Evolutionary conservation across 768 basidiomycete genomes (phyloP), one percentile per base, ranked within the genome.

Genomic region (Xerocomellus amylosporus): DNA sequence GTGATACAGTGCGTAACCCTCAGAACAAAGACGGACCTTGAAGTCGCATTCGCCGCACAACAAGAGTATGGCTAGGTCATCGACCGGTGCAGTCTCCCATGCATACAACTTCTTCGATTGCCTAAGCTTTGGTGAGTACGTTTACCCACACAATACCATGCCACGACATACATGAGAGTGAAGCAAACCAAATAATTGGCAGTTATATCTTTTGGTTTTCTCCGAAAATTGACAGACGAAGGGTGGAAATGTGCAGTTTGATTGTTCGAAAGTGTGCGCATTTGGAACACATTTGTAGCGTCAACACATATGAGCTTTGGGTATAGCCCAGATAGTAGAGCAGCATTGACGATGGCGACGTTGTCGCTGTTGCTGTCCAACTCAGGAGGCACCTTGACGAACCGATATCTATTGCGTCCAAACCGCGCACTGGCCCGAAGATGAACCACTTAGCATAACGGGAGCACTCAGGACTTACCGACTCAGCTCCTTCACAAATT

Each of bases 41-140:
- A 90, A 87, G 53, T 98, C 96, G 22, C 80, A 76, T 57, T 98
- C 96, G 9, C 96, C 96, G 55, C 94, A 98, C 1, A 98, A 73
- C 17, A 98, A 75, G 26, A 92, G 65, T 48, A 98, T 69, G 5
- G 91, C 83, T 26, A 90, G 70, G 60, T 96, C 91, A 58, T 97
- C 90, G 8, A 90, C 82, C 6, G 93, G 90, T 7, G 91, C 86
- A 0, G 88, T 93, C 71, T 98, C 96, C 93, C 93, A 97, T 17
- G 82, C 90, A 71, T 92, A 96, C 26, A 95, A 72, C 68, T 85
- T 93, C 73, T 93, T 97, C 8, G 94, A 95, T 66, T 93, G 93
- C 92, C 93, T 93, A 49, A 43, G 55, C 31, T 47, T 41, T 24
- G 24, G 43, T 61, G 39, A 60, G 55, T 20, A 64, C 14, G 5